Evolutionary conservation across 1,284 basidiomycete genomes (phyloP).

Genomic region (Hymenochaete sp.): DNA sequence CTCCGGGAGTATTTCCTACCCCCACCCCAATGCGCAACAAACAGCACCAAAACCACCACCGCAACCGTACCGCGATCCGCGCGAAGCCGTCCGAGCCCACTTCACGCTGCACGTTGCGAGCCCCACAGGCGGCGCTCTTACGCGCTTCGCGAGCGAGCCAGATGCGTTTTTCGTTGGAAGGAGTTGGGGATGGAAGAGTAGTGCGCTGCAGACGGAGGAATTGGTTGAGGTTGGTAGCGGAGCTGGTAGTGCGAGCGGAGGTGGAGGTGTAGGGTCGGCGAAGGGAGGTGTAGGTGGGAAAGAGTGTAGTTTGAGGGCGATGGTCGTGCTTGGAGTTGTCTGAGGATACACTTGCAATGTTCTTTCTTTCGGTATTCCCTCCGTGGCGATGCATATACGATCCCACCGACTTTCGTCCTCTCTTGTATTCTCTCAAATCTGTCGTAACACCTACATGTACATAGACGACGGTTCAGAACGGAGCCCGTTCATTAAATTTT

Average conservation of each 20-base stretch:
- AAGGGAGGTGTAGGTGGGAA: conserved; percentile 28
- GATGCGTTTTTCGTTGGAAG: conserved; percentile 76
- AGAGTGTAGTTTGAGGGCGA: conserved; percentile 62
- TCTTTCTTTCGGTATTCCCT: background rate
- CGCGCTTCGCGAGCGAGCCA: conserved; percentile 78
- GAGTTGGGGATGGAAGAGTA: conserved; percentile 79
- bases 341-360: conserved; percentile 27
- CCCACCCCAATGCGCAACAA: conserved; percentile 16
- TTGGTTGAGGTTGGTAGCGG: conserved; percentile 31
- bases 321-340: conserved; percentile 65
- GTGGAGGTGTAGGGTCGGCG: conserved; percentile 17
- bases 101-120: conserved; percentile 81
- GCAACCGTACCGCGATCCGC: conserved; percentile 71
- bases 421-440: no score
- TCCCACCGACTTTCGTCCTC: no score
- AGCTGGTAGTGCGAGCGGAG: conserved; percentile 14
- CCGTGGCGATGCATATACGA: no score
- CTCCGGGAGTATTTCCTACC: conserved; percentile 30
- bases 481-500: no score
- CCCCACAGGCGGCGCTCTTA: conserved; percentile 74
- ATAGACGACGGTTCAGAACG: no score
- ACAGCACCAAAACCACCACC: conserved; percentile 37
- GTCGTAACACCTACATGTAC: no score
- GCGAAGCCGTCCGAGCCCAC: conserved; percentile 59
- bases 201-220: conserved; percentile 52